Conservation (phyloP, 2,329 filamentous ascomycete species). For the Fusarium hainanense region DNA sequence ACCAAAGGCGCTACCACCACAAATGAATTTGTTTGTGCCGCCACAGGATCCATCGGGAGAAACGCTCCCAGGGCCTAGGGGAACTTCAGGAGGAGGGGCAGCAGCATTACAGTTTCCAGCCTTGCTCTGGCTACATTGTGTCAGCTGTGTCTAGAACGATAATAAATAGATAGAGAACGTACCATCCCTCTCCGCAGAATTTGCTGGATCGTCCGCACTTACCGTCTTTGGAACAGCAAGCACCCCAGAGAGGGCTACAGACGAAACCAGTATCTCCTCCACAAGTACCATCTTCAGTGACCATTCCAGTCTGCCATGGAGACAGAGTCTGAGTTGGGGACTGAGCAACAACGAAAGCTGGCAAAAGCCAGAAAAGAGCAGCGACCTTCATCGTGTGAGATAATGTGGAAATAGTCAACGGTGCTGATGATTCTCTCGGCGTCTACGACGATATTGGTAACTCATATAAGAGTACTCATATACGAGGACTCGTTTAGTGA, state of each 20-base stretch:
- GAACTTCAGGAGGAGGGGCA: not conserved
- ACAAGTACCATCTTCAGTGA: slow-evolving; percentile 7
- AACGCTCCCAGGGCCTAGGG: slow-evolving; percentile 4
- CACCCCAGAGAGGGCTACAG: slow-evolving; percentile 15
- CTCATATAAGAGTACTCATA: not conserved
- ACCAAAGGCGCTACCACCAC: not conserved
- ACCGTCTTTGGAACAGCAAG: slow-evolving; percentile 11
- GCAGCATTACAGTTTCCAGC: slow-evolving; percentile 18
- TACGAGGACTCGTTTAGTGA: not conserved
- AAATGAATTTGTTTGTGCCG: slow-evolving; percentile 9
- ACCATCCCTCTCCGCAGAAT: slow-evolving; percentile 23
- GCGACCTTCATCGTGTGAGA: too few relatives aligned
- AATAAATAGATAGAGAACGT: rapidly evolving
- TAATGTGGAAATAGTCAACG: too few relatives aligned
- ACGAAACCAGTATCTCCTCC: slow-evolving; percentile 10
- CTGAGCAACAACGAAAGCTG: slow-evolving; percentile 5
- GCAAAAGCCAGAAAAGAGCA: slow-evolving; percentile 1
- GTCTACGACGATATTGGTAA: too few relatives aligned
- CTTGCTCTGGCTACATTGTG: not conserved
- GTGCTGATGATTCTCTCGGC: too few relatives aligned
- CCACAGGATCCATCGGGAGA: slow-evolving; percentile 15
- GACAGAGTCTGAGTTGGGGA: not conserved
- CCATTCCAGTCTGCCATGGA: slow-evolving; percentile 13
- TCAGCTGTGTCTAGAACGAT: not conserved
- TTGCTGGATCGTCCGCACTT: slow-evolving; percentile 13